Evolutionary conservation across 2,329 filamentous ascomycete species (phyloP).

Genomic region (Peltaster fructicola): DNA sequence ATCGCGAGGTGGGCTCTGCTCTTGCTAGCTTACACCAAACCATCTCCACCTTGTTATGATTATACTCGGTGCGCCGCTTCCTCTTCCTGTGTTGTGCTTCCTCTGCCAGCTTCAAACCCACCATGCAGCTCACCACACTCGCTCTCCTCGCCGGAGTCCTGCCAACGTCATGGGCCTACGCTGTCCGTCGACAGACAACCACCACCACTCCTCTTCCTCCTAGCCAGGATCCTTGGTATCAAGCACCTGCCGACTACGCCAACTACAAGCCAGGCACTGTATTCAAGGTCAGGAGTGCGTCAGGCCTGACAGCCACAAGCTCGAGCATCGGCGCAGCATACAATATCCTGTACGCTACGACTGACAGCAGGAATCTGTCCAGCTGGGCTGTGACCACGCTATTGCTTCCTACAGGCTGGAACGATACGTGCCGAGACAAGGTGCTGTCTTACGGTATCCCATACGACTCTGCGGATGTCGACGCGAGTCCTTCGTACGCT

Average conservation of each 20-base stretch:
- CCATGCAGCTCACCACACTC: too few species aligned
- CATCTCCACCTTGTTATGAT: too few species aligned
- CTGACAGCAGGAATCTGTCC: conserved; percentile 10
- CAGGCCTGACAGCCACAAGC: conserved; percentile 12
- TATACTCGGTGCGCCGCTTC: too few species aligned
- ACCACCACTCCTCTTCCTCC: conserved; percentile 13
- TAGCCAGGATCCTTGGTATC: conserved; percentile 22
- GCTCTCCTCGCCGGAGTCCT: too few species aligned
- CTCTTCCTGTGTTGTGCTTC: too few species aligned
- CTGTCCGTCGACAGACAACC: too few species aligned
- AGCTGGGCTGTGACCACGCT: conserved; percentile 15
- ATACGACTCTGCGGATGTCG: conserved; percentile 22
- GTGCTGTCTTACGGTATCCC: conserved; percentile 15
- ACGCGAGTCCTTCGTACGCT: conserved; percentile 23
- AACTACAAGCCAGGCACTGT: conserved; percentile 17
- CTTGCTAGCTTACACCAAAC: too few species aligned
- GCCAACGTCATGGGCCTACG: too few species aligned
- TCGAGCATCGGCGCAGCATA: conserved; percentile 14
- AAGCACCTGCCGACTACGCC: conserved; percentile 14
- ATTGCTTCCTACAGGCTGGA: conserved; percentile 8
- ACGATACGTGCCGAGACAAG: conserved; percentile 5
- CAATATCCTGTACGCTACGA: conserved; percentile 15
- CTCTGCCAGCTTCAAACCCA: too few species aligned
- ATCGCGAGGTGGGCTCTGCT: too few species aligned
- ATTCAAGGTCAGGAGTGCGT: conserved; percentile 16